Percentiles rank a stretch among this genome's conserved stretches.
Conservation (phyloP, 257 asterid species). For the Solanum megistacrolobum region DNA sequence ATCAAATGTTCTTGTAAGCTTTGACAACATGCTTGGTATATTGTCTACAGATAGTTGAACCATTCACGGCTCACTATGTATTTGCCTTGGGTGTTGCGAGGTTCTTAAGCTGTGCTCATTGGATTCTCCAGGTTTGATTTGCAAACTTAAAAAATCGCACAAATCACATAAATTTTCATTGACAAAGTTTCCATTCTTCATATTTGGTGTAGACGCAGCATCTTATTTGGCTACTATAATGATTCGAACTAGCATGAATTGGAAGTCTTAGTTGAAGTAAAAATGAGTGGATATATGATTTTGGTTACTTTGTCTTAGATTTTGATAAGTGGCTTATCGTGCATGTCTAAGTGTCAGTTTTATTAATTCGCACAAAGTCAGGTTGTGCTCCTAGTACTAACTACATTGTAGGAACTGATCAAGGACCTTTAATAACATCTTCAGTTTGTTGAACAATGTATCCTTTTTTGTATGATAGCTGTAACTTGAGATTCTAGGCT, state of each 20-base stretch:
- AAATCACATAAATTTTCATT: not conserved
- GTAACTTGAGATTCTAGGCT: not conserved
- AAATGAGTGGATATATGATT: not conserved
- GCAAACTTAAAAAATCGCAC: not conserved
- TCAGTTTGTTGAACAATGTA: not conserved
- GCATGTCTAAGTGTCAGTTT: not conserved
- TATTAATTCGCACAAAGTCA: not conserved
- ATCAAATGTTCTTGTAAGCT: not conserved
- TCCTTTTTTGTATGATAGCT: not conserved
- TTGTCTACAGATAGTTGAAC: conserved; percentile 36
- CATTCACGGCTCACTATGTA: conserved; percentile 44
- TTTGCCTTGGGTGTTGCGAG: conserved; percentile 47
- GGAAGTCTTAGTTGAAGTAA: not conserved
- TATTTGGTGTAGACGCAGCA: not conserved
- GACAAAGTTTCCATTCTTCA: not conserved
- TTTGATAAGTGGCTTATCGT: not conserved
- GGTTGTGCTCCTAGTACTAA: not conserved
- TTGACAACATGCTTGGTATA: not conserved
- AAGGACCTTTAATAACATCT: not conserved
- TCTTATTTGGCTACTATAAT: not conserved
- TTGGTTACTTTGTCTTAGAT: not conserved
- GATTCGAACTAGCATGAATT: not conserved
- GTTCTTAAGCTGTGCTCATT: conserved; percentile 49
- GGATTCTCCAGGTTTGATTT: conserved; percentile 41
- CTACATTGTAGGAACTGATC: not conserved